A percentile compares a stretch with the other conserved stretches of the same genome.
Evolutionary conservation across 192 early-diverging fungal species (phyloP).

Genomic region (Coemansia sp.): DNA sequence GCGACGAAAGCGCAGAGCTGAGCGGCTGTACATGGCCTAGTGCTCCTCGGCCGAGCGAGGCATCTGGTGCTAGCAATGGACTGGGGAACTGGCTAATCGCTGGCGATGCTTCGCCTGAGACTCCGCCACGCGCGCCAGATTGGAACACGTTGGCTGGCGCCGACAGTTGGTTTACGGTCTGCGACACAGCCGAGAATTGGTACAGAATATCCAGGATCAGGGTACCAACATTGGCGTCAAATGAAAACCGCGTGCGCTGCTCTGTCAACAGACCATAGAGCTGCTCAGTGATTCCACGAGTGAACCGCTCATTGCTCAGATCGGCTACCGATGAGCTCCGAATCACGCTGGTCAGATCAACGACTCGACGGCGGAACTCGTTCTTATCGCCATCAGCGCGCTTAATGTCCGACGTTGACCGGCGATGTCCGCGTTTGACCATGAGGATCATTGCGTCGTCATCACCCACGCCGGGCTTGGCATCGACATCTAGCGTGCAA

Average conservation of each 20-base stretch:
- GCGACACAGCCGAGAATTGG: slow-evolving; percentile 55
- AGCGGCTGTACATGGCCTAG: slow-evolving; percentile 30
- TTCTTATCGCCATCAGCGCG: slow-evolving; percentile 43
- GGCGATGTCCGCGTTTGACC: slow-evolving; percentile 56
- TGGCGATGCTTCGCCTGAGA: slow-evolving; percentile 53
- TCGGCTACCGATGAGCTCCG: slow-evolving; percentile 49
- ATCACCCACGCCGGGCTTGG: slow-evolving; percentile 37
- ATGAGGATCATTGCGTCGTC: slow-evolving; percentile 57
- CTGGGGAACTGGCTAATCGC: slow-evolving; percentile 55
- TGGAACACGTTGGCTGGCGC: slow-evolving; percentile 21
- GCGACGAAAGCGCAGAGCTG: slow-evolving; percentile 39
- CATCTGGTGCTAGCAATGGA: slow-evolving; percentile 49
- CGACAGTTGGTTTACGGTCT: slow-evolving; percentile 52
- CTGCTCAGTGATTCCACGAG: slow-evolving; percentile 48
- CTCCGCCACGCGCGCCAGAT: slow-evolving; percentile 21
- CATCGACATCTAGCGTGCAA: slow-evolving; percentile 41
- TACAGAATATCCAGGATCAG: slow-evolving; percentile 57
- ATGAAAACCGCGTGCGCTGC: slow-evolving; percentile 48
- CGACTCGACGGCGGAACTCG: slow-evolving; percentile 50
- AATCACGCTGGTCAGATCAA: slow-evolving; percentile 47
- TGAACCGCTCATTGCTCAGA: slow-evolving; percentile 45
- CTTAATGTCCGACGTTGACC: slow-evolving; percentile 51
- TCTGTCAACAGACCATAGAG: slow-evolving; percentile 55
- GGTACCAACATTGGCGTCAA: slow-evolving; percentile 43
- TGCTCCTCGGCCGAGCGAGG: slow-evolving; percentile 23